Evolutionary conservation across 176 grass and related monocot genomes (phyloP).

Genomic region (Lolium multiflorum): DNA sequence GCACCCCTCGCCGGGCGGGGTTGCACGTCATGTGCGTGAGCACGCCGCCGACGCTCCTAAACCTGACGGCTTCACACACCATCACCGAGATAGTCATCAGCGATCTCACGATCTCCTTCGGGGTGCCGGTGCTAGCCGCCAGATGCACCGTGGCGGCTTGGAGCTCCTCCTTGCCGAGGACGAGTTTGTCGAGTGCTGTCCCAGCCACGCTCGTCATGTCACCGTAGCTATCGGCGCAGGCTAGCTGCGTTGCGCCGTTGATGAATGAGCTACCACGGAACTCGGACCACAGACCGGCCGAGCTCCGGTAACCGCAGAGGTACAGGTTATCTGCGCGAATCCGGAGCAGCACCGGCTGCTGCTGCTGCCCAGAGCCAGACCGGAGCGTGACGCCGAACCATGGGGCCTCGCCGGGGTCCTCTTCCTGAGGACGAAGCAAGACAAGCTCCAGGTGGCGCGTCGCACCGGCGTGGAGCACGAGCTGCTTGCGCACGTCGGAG

Average conservation of each 20-base stretch:
- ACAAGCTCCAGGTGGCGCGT: conserved; percentile 44
- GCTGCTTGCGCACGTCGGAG: conserved; percentile 31
- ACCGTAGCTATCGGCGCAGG: conserved; percentile 26
- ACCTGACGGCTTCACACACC: conserved; percentile 40
- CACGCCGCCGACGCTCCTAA: conserved; percentile 39
- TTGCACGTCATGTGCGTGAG: neutral
- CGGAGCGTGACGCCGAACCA: conserved; percentile 37
- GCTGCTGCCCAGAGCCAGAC: neutral
- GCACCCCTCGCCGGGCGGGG: neutral
- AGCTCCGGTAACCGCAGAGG: conserved; percentile 30
- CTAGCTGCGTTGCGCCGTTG: neutral
- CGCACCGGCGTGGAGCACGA: conserved; percentile 40
- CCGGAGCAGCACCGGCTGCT: conserved; percentile 20
- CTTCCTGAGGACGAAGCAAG: conserved; percentile 11
- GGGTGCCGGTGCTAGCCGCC: neutral
- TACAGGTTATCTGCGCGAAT: conserved; percentile 46
- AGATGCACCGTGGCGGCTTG: neutral
- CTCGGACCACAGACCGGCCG: conserved; percentile 27
- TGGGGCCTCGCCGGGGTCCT: neutral
- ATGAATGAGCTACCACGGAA: neutral
- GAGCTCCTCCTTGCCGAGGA: conserved; percentile 34
- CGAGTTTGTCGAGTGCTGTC: neutral
- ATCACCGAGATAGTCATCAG: conserved; percentile 37
- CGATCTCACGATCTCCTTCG: neutral
- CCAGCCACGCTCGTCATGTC: neutral